These are phyloP conservation scores for Penicillium psychrofluorescens DNA, from an alignment of 495 filamentous ascomycete species.

Conservation along the genomic window DNA sequence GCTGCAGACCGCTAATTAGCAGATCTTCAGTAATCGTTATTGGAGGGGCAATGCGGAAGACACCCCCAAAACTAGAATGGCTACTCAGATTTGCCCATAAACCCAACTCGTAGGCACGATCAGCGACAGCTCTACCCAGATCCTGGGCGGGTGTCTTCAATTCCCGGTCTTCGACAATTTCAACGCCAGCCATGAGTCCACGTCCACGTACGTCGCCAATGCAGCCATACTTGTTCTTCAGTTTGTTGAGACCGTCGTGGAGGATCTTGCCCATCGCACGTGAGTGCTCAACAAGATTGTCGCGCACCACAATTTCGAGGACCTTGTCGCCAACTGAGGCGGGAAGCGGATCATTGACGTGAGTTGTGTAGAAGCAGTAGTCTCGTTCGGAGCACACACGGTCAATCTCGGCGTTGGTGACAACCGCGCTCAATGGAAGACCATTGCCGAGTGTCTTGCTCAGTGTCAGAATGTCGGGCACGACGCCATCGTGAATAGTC, in stretches of 20 bases:
- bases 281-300: conserved; percentile 5
- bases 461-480: conserved; percentile 33
- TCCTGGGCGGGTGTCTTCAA: conserved; percentile 5
- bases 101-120: conserved; percentile 11
- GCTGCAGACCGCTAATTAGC: conserved; percentile 4
- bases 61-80: conserved; percentile 9
- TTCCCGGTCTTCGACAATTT: conserved; percentile 5
- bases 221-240: conserved; percentile 7
- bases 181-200: conserved; percentile 9
- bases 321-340: conserved; percentile 7
- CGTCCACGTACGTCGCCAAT: conserved; percentile 8
- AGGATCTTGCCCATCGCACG: conserved; percentile 5
- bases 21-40: conserved; percentile 6
- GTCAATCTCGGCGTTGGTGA: conserved; percentile 4
- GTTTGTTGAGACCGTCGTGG: neutral
- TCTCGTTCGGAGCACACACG: conserved; percentile 3
- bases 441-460: conserved; percentile 10
- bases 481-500: conserved; percentile 37
- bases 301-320: conserved; percentile 8
- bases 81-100: conserved; percentile 14
- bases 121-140: conserved; percentile 7
- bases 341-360: conserved; percentile 9
- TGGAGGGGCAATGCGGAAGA: conserved; percentile 8
- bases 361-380: conserved; percentile 8
- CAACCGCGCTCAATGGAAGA: conserved; percentile 5